A percentile compares a stretch with the other conserved stretches of the same genome.
Evolutionary conservation across 2,329 filamentous ascomycete genomes (phyloP).

Genomic region (Penicillium crustosum): DNA sequence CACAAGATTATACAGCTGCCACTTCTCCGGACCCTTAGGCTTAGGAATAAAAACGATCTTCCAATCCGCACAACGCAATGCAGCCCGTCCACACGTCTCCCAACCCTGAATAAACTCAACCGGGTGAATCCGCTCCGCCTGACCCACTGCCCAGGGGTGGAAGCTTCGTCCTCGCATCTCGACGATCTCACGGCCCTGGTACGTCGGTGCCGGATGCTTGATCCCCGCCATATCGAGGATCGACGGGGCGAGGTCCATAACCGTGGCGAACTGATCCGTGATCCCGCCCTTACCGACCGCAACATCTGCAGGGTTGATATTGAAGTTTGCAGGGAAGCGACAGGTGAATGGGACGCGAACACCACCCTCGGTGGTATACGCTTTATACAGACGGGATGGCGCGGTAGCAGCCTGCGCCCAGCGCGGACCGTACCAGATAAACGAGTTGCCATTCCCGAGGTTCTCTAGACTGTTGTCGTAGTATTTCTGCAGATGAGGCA

Average conservation of each 20-base stretch:
- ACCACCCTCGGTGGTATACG: slow-evolving; percentile 52
- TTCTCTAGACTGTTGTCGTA: slow-evolving; percentile 61
- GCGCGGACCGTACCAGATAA: slow-evolving; percentile 61
- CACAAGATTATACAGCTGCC: slow-evolving; percentile 58
- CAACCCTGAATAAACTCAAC: slow-evolving; percentile 56
- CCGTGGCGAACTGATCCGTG: slow-evolving; percentile 54
- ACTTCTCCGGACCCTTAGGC: slow-evolving; percentile 56
- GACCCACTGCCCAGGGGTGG: slow-evolving; percentile 42
- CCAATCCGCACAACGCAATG: slow-evolving; percentile 57
- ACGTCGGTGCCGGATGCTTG: slow-evolving; percentile 55
- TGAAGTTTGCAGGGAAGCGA: slow-evolving; percentile 38
- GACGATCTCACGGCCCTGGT: slow-evolving; percentile 52
- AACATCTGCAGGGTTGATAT: slow-evolving; percentile 19
- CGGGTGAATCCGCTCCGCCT: slow-evolving; percentile 47
- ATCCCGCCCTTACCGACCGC: slow-evolving; percentile 38
- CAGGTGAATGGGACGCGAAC: slow-evolving; percentile 56
- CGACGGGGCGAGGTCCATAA: slow-evolving; percentile 54
- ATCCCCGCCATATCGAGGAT: slow-evolving; percentile 44
- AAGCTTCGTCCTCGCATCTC: slow-evolving; percentile 53
- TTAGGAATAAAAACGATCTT: slow-evolving; percentile 60
- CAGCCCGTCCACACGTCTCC: slow-evolving; percentile 57
- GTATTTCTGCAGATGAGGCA: slow-evolving; percentile 57
- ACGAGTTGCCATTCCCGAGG: slow-evolving; percentile 57
- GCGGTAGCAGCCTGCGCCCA: slow-evolving; percentile 58
- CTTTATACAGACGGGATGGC: slow-evolving; percentile 51